Evolutionary conservation across 441 rosid genomes (phyloP), one percentile per base, ranked within the genome.

Genomic region (Bocquillonia castaneifolia): DNA sequence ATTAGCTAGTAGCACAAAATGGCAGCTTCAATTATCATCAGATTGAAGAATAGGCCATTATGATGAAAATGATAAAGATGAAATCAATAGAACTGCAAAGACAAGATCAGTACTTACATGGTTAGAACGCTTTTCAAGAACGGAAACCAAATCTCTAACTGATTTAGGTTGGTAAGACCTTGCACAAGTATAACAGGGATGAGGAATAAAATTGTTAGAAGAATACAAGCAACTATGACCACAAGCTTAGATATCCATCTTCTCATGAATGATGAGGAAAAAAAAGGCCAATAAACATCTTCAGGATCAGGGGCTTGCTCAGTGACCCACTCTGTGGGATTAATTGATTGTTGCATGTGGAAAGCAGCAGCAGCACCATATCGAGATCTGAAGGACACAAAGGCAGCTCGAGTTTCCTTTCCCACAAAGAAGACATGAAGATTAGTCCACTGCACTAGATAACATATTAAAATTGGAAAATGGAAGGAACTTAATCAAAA

Each of bases 281-380:
- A 93, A 82, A 88, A 88, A 53, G 95, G 82, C 97, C 98, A 93
- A 55, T 91, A 83, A 64, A 91, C 84, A 77, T 93, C 97, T 42
- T 63, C 75, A 66, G 92, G 96, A 66, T 84, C 97, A 36, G 97
- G 98, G 72, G 97, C 97, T 77, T 50, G 72, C 82, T 93, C 97
- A 62, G 95, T 89, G 57, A 93, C 76, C 98, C 98, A 93, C 71
- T 86, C 77, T 8, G 87, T 91, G 57, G 97, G 98, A 69, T 93
- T 84, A 66, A 80, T 67, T 59, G 92, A 88, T 68, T 89, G 97
- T 77, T 81, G 94, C 59, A 91, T 88, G 82, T 86, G 86, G 51
- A 80, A 74, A 73, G 88, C 88, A 68, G 81, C 70, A 67, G 97
- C 97, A 76, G 96, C 91, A 76, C 92, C 94, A 31, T 79, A 79